phyloP scores from a whole-genome alignment of 768 basidiomycete species.

The Hericium coralloides region DNA sequence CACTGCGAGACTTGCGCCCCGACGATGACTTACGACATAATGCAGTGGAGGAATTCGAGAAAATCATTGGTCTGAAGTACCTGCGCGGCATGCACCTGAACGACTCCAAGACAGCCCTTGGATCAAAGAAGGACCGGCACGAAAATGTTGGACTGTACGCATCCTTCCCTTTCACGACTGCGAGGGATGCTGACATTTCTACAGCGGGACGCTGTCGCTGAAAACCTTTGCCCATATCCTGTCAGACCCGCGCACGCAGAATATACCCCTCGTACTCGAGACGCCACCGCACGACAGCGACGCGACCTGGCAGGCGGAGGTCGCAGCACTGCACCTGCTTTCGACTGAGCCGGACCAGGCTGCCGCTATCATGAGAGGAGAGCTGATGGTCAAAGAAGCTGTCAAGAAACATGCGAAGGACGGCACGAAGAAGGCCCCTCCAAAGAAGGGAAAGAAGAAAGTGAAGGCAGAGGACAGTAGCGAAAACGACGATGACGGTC shows the following conservation, averaged over 20 bases:
- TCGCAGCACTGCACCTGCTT: neutral
- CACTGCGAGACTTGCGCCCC: no score
- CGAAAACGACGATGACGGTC: neutral
- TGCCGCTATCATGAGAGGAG: neutral
- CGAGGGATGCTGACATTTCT: neutral
- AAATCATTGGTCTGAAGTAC: slow-evolving; percentile 61
- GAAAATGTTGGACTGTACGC: slow-evolving; percentile 74
- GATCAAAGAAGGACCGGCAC: slow-evolving; percentile 68
- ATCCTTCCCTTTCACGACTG: neutral
- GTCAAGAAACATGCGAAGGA: neutral
- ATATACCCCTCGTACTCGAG: slow-evolving; percentile 76
- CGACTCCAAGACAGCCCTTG: slow-evolving; percentile 61
- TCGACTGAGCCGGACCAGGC: neutral
- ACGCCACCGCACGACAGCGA: slow-evolving; percentile 57
- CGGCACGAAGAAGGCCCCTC: neutral
- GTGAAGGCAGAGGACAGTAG: neutral
- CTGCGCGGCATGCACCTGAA: slow-evolving; percentile 82
- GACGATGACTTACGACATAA: no score
- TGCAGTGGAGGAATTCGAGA: slow-evolving; percentile 55
- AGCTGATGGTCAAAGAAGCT: neutral
- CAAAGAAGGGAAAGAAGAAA: neutral
- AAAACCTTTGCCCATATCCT: slow-evolving; percentile 56
- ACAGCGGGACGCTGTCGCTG: slow-evolving; percentile 62
- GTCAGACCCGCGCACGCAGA: slow-evolving; percentile 54
- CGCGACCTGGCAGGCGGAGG: neutral